phyloP scores from a whole-genome alignment of 768 basidiomycete genomes.

The Cystofilobasidium macerans region DNA sequence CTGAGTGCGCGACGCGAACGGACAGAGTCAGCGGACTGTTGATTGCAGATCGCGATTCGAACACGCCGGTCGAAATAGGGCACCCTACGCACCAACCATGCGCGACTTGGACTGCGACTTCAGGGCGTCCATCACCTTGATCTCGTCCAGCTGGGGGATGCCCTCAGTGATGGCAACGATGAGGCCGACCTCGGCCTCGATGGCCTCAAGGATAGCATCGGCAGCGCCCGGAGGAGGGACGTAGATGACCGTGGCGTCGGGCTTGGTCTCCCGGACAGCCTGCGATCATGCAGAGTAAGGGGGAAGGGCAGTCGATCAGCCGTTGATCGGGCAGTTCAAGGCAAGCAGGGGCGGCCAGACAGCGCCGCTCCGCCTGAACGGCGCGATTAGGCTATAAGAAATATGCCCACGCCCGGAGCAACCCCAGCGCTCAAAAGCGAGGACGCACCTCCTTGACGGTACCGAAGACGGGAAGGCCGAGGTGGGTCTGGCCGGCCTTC shows the following conservation, averaged over 20 bases:
- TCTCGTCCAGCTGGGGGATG: slow-evolving; percentile 94
- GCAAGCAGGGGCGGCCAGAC: not conserved
- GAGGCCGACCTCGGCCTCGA: slow-evolving; percentile 91
- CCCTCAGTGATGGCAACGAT: slow-evolving; percentile 99
- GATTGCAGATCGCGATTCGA: too few species aligned
- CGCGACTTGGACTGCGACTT: slow-evolving; percentile 88
- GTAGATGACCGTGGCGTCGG: slow-evolving; percentile 92
- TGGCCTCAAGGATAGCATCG: slow-evolving; percentile 96
- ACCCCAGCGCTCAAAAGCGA: too few species aligned
- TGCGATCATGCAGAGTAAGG: slow-evolving; percentile 40
- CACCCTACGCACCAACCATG: slow-evolving; percentile 53
- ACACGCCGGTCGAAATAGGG: too few species aligned
- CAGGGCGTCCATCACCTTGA: slow-evolving; percentile 84
- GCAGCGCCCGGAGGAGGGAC: slow-evolving; percentile 94
- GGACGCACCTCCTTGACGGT: slow-evolving; percentile 71
- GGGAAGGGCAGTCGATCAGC: not conserved
- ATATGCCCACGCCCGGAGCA: too few species aligned
- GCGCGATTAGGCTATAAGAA: too few species aligned
- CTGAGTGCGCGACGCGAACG: not conserved
- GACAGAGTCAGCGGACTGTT: too few species aligned
- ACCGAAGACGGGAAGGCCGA: slow-evolving; percentile 89
- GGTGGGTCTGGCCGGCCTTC: slow-evolving; percentile 90
- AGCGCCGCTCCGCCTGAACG: too few species aligned
- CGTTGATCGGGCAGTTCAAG: not conserved
- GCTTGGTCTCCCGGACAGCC: slow-evolving; percentile 75